phyloP scores from a whole-genome alignment of 2,329 filamentous ascomycete genomes.

The Cytospora chrysosperma region DNA sequence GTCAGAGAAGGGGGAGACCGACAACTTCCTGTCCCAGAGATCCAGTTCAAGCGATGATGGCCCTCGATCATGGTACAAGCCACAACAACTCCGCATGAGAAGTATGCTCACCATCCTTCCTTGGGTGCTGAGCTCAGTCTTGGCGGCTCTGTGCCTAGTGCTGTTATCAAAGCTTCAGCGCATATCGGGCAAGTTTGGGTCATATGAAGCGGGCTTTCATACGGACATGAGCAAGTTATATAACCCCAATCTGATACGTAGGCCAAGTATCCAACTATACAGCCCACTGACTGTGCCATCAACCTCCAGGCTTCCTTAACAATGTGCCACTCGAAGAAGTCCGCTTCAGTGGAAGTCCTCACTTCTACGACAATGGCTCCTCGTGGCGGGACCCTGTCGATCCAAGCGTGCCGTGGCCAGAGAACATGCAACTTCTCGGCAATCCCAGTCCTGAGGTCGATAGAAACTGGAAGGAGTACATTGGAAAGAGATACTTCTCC shows the following conservation, averaged over 20 bases:
- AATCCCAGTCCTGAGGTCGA: slow-evolving; percentile 7
- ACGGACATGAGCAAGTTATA: slow-evolving; percentile 6
- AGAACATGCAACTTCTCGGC: slow-evolving; percentile 1
- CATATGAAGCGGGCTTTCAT: neutral
- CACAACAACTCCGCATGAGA: neutral
- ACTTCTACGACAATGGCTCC: slow-evolving; percentile 9
- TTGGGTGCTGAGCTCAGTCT: neutral
- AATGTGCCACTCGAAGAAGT: neutral
- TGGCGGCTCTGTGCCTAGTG: neutral
- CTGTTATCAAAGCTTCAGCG: neutral
- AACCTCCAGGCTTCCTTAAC: neutral
- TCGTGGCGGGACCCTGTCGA: slow-evolving; percentile 8
- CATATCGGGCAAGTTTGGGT: neutral
- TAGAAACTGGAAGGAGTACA: slow-evolving; percentile 11
- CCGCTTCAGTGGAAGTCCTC: slow-evolving; percentile 7
- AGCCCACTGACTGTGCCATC: neutral
- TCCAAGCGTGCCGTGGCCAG: neutral
- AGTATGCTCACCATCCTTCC: neutral
- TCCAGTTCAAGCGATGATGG: neutral
- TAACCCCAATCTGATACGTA: neutral
- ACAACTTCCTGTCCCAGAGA: neutral
- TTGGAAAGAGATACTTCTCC: slow-evolving; percentile 11
- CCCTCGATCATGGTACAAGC: neutral
- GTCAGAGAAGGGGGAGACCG: slow-evolving; percentile 3
- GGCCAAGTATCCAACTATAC: no score